Evolutionary conservation across 2,329 filamentous ascomycete genomes (phyloP).

Genomic region (Colletotrichum sp.): DNA sequence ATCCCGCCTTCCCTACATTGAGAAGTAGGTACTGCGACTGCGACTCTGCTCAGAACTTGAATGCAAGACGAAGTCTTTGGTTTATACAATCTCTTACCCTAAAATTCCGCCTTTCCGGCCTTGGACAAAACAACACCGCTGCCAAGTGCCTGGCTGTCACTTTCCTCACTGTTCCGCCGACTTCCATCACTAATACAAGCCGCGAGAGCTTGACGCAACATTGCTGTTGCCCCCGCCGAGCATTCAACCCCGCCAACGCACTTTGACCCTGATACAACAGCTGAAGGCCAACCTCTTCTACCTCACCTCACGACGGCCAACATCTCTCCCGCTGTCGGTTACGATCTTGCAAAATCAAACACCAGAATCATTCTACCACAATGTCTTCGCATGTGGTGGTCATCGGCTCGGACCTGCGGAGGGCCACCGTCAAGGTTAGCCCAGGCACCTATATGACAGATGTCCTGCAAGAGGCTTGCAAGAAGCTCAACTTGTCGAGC

Average conservation of each 20-base stretch:
- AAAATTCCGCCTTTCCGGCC: background rate
- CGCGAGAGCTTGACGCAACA: slow-evolving; percentile 1
- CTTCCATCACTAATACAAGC: slow-evolving; percentile 7
- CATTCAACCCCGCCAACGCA: slow-evolving; percentile 13
- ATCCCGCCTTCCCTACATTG: background rate
- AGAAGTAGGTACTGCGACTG: background rate
- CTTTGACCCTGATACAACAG: background rate
- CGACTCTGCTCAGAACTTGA: background rate
- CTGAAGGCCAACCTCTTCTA: background rate
- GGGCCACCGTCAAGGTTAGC: slow-evolving; percentile 81
- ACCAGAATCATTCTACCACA: slow-evolving; percentile 23
- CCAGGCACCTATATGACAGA: slow-evolving; percentile 84
- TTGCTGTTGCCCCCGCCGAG: slow-evolving; percentile 1
- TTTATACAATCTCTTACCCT: background rate
- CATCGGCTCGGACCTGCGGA: slow-evolving; percentile 78
- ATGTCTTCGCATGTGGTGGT: slow-evolving; percentile 93
- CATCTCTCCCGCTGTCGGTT: background rate
- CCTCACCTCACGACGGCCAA: no score
- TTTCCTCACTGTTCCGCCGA: background rate
- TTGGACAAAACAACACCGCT: background rate
- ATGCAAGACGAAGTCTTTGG: background rate
- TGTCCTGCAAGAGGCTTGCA: slow-evolving; percentile 85
- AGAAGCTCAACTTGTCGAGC: slow-evolving; percentile 75
- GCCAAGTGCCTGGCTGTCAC: background rate
- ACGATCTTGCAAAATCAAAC: background rate